A percentile compares a stretch with the other conserved stretches of the same genome.
Evolutionary conservation across 768 basidiomycete species (phyloP).

Genomic region (Ramaria sp.): DNA sequence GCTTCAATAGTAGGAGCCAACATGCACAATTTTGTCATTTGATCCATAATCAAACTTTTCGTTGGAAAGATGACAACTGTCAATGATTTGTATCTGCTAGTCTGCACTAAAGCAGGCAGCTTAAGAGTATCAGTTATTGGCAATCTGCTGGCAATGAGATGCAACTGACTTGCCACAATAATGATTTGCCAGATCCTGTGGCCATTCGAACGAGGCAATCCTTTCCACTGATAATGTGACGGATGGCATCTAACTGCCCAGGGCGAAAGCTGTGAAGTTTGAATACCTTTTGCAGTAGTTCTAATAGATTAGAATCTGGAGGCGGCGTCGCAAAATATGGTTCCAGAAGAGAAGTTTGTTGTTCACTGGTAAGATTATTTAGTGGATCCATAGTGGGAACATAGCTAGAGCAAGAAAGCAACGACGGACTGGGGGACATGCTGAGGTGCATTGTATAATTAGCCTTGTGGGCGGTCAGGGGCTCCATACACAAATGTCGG

Average conservation of each 20-base stretch:
- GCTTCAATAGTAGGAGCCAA: not conserved
- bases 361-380: not conserved
- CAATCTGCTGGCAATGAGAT: not conserved
- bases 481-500: too few relatives aligned
- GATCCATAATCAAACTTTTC: slow-evolving; percentile 2
- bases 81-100: not conserved
- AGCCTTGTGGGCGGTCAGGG: too few relatives aligned
- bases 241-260: not conserved
- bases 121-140: not conserved
- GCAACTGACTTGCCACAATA: slow-evolving; percentile 3
- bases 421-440: too few relatives aligned
- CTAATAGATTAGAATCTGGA: not conserved
- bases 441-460: too few relatives aligned
- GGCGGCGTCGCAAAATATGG: not conserved
- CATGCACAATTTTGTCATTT: not conserved
- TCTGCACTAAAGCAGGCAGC: slow-evolving; percentile 1
- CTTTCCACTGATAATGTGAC: not conserved
- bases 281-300: not conserved
- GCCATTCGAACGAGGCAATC: slow-evolving; percentile 3
- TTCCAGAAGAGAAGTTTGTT: not conserved
- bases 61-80: slow-evolving; percentile 6
- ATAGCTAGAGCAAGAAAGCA: too few relatives aligned
- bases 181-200: slow-evolving; percentile 8
- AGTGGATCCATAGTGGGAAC: not conserved
- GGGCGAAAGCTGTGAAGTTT: not conserved